Base-by-base conservation (phyloP, 371 early-diverging fungal species). In the Blakeslea trispora region DNA sequence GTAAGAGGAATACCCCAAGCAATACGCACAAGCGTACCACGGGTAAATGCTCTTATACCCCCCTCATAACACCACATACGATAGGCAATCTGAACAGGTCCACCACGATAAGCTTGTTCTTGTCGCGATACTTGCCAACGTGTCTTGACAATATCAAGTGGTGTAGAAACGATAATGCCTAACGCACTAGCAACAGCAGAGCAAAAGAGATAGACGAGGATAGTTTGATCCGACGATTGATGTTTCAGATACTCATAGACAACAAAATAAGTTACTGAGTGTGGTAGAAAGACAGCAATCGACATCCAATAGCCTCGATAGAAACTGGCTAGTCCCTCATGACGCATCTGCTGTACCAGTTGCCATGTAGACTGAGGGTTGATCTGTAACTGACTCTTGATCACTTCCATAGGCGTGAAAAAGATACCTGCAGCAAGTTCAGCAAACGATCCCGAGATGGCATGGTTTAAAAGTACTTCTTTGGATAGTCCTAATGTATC, bases 131-230 rank as follows among this genome's bases (percentile, higher is more conserved):
- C 96, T 76, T 97, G 97, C 50, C 96, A 79, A 44, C 97, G 80
- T 5, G 97, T 97, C 72, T 97, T 97, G 71, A 96, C 92, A 21
- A 97, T 94, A 72, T 97, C 97, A 9, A 95, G 90, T 0, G 96
- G 97, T 1, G 97, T 97, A 17, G 94, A 92, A n/a, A 95, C 88
- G 22, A 90, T 61, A 1, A 95, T 91, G 56, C 96, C 96, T 35
- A 93, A 83, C 6, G 81, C 64, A 42, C 85, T 81, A 0, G 90
- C 72, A 0, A 80, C 28, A 0, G 72, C 79, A 9, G 91, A 77
- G 55, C 82, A 84, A 6, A 70, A 28, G 6, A 84, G 54, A 58
- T 85, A 86, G 1, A 73, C 79, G 21, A 61, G 18, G 53, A 84
- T 81, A 3, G 57, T 57, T 21, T 53, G 57, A 15, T 53, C 39